Evolutionary conservation across 2,329 filamentous ascomycete genomes (phyloP).

Genomic region (Scedosporium aurantiacum): DNA sequence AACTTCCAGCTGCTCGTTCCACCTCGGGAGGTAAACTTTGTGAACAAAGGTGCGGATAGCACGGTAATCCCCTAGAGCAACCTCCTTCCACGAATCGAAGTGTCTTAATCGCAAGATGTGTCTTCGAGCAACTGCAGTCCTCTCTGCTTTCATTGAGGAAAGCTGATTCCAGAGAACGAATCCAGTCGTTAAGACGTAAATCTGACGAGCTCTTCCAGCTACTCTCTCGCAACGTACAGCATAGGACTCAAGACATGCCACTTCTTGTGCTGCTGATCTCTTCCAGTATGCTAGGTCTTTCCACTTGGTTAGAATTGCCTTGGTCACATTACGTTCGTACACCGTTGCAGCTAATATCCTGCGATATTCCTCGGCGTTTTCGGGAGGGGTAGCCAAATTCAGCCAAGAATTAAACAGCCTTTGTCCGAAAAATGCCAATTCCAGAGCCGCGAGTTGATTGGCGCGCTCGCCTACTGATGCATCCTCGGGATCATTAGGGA

Average conservation of each 20-base stretch:
- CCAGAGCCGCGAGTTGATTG: neutral
- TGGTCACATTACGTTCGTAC: neutral
- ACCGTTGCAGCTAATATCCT: neutral
- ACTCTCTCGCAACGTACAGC: neutral
- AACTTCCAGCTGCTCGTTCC: neutral
- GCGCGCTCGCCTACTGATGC: no score
- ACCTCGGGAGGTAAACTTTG: neutral
- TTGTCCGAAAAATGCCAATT: neutral
- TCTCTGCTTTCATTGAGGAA: neutral
- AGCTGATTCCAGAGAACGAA: neutral
- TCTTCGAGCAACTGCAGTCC: neutral
- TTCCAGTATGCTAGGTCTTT: neutral
- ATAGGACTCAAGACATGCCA: neutral
- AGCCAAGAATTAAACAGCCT: neutral
- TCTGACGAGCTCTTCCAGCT: neutral
- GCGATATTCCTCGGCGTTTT: neutral
- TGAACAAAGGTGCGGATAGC: neutral
- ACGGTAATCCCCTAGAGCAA: neutral
- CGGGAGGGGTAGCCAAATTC: neutral
- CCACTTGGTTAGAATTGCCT: neutral
- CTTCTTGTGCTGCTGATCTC: neutral
- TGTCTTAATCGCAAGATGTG: neutral
- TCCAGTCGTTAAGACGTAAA: neutral
- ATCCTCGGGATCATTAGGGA: no score
- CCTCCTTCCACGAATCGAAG: constrained; percentile 1